phyloP scores from a whole-genome alignment of 345 rosid species.

The Pugionium cornutum region DNA sequence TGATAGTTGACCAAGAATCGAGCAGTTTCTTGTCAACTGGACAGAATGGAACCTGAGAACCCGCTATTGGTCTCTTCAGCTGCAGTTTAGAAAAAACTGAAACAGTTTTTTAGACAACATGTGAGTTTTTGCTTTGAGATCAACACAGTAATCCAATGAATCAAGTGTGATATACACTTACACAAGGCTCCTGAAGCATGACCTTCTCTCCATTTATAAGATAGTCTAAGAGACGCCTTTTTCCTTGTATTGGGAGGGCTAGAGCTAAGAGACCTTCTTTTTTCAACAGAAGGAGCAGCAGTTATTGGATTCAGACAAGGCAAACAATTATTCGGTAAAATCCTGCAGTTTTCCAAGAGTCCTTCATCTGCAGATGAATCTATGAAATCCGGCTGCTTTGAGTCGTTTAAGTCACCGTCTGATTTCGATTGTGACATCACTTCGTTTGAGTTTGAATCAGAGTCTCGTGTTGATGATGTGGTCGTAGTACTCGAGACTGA shows the following conservation, averaged over 20 bases:
- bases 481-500: constrained; percentile 52
- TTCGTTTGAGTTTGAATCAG: constrained; percentile 42
- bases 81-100: constrained; percentile 74
- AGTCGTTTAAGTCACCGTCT: constrained; percentile 36
- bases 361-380: constrained; percentile 61
- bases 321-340: constrained; percentile 73
- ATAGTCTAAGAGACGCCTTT: constrained; percentile 54
- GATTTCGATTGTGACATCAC: constrained; percentile 42
- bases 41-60: constrained; percentile 63
- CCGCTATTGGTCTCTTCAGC: constrained; percentile 67
- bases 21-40: constrained; percentile 63
- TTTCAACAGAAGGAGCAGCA: constrained; percentile 56
- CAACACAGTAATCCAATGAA: not conserved
- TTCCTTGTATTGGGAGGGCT: constrained; percentile 65
- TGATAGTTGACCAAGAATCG: constrained; percentile 66
- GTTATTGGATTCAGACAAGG: constrained; percentile 74
- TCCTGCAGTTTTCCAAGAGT: constrained; percentile 61
- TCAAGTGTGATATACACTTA: constrained; percentile 42
- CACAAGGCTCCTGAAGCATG: constrained; percentile 59
- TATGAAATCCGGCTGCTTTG: constrained; percentile 54
- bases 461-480: constrained; percentile 48
- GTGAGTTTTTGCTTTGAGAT: constrained; percentile 19
- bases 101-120: constrained; percentile 22
- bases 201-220: constrained; percentile 91
- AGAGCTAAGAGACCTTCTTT: constrained; percentile 67